Evolutionary conservation across 2,329 filamentous ascomycete genomes (phyloP), one percentile per base, ranked within the genome.

Genomic region (Rutstroemia sp.): DNA sequence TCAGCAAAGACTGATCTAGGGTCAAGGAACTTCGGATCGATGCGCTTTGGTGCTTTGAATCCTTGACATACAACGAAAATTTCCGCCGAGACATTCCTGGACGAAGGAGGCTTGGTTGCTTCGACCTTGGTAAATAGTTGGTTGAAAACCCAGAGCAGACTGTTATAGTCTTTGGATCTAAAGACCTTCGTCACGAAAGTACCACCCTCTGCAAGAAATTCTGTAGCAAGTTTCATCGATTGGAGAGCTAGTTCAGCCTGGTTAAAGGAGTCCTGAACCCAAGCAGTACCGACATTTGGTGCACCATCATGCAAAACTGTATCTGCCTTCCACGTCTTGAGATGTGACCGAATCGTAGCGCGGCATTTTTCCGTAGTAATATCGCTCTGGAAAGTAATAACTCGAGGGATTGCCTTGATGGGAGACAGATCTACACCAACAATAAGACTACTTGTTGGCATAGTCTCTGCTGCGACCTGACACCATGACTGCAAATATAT

Each of bases 171-270:
- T 70, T 96, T 97, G 36, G 89, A 95, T 61, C 94, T 78, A 78
- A 99, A 99, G 45, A 99, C 89, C 74, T 99, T 99, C 56, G 92
- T 97, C 46, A 97, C 92, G 63, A 97, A 97, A 8, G 86, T 92
- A 61, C 94, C 94, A 47, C 92, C 90, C 70, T 92, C 87, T 17
- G 83, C 80, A 57, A 99, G 74, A 65, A 99, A 99, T 64, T 99
- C 92, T 0, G 91, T 96, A 3, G 94, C 94, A 57, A 99, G 77
- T 72, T 95, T 96, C 79, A 99, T 80, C 8, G 89, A 88, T 70
- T 96, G 89, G 55, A 99, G 76, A 12, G 88, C 90, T 52, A 99
- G 77, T 73, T 97, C 92, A 58, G 92, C 94, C 73, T 99, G 94
- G 60, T 92, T 92, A 80, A 96, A 99, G 46, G 94, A 94, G 77